Evolutionary conservation across 2,329 filamentous ascomycete genomes (phyloP).

Genomic region (Colletotrichum somersetense): DNA sequence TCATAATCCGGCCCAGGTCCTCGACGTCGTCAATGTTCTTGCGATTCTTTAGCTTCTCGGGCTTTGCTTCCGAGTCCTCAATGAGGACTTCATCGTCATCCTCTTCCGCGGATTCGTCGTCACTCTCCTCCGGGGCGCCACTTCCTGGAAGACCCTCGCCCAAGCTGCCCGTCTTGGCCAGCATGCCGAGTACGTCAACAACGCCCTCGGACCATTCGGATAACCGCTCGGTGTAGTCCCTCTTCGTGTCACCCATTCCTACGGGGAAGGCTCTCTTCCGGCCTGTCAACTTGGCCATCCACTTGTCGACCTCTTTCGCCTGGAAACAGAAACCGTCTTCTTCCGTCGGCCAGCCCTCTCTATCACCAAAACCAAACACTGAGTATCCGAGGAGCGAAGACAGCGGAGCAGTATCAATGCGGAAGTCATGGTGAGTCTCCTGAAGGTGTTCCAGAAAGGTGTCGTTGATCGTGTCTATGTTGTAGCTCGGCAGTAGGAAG

Average conservation of each 20-base stretch:
- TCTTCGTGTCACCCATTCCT: constrained; percentile 87
- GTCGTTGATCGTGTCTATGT: constrained; percentile 92
- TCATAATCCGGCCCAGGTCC: constrained; percentile 79
- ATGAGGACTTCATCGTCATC: constrained; percentile 66
- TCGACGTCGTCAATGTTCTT: constrained; percentile 81
- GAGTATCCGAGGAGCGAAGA: constrained; percentile 85
- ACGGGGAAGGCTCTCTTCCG: constrained; percentile 89
- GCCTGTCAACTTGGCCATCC: constrained; percentile 95
- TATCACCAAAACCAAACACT: constrained; percentile 94
- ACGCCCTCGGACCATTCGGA: constrained; percentile 84
- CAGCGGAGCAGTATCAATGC: constrained; percentile 90
- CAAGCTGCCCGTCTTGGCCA: constrained; percentile 69
- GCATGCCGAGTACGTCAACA: constrained; percentile 75
- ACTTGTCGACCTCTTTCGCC: constrained; percentile 89
- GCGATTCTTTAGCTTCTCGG: constrained; percentile 56
- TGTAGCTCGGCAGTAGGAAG: constrained; percentile 89
- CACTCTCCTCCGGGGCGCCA: constrained; percentile 87
- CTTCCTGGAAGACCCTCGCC: constrained; percentile 80
- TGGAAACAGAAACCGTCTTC: constrained; percentile 94
- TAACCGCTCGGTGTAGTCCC: constrained; percentile 75
- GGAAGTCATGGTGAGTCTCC: constrained; percentile 96
- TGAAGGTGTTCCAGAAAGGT: constrained; percentile 88
- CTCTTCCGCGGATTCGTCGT: constrained; percentile 76
- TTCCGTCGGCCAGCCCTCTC: constrained; percentile 91
- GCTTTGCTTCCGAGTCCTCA: constrained; percentile 59